A percentile compares a stretch with the other conserved stretches of the same genome.
phyloP scores from a whole-genome alignment of 2,329 filamentous ascomycete genomes.

The Microsporum canis region DNA sequence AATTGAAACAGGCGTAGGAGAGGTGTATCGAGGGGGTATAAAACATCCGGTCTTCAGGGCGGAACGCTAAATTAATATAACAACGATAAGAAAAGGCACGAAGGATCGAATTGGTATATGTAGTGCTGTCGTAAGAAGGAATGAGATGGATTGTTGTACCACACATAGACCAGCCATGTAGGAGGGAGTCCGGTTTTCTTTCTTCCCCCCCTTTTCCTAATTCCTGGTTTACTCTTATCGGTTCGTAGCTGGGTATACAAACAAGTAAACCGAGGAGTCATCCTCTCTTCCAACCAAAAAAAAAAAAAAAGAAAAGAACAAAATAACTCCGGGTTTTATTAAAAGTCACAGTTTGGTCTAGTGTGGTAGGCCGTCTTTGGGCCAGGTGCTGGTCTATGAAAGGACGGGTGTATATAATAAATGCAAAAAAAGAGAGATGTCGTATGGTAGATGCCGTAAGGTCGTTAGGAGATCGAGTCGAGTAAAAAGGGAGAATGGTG shows the following conservation, averaged over 20 bases:
- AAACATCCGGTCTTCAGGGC: not conserved
- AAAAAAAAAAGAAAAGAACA: not conserved
- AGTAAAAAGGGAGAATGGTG: not conserved
- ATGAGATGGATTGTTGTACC: not conserved
- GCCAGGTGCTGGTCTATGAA: not conserved
- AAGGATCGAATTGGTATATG: not conserved
- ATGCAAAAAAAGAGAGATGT: not conserved
- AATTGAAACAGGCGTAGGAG: not conserved
- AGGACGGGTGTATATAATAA: not conserved
- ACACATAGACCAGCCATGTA: conserved; percentile 3
- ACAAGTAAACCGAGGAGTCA: not conserved
- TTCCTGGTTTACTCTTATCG: not conserved
- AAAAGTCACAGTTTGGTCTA: not conserved
- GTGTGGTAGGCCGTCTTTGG: not conserved
- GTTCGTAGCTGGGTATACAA: not conserved
- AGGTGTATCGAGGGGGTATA: not conserved
- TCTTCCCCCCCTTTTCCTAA: not conserved
- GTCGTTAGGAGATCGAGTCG: not conserved
- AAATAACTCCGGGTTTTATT: not conserved
- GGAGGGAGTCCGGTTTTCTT: not conserved
- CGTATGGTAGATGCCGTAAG: not conserved
- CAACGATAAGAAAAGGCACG: not conserved
- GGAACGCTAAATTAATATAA: not conserved
- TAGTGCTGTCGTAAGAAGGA: not conserved
- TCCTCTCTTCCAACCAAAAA: not conserved